These are phyloP conservation scores for Aquanectria penicillioides DNA, from an alignment of 2,329 filamentous ascomycete species.

Conservation along the genomic window DNA sequence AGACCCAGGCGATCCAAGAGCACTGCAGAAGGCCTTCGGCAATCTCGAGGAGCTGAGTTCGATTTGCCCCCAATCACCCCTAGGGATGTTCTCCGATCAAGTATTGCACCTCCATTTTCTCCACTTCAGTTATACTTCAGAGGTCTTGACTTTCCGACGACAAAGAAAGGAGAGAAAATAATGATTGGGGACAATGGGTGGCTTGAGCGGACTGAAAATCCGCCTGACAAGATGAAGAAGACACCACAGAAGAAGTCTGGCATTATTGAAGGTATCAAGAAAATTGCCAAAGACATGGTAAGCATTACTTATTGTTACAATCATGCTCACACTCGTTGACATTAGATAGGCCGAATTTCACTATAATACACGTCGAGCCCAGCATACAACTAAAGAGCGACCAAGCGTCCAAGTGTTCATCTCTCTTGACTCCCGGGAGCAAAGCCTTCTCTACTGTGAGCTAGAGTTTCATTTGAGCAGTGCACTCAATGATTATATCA, in stretches of 20 bases:
- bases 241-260: conserved; percentile 50
- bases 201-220: conserved; percentile 57
- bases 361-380: conserved; percentile 45
- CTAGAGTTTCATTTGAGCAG: conserved; percentile 65
- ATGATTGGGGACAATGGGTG: conserved; percentile 67
- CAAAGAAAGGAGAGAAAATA: conserved; percentile 58
- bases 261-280: conserved; percentile 59
- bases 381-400: conserved; percentile 43
- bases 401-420: conserved; percentile 52
- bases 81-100: background rate
- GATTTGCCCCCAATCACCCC: conserved; percentile 25
- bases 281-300: conserved; percentile 66
- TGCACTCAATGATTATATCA: conserved; percentile 63
- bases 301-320: conserved; percentile 25
- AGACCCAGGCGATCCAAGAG: conserved; percentile 44
- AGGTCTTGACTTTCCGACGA: conserved; percentile 48
- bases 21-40: conserved; percentile 37
- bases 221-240: conserved; percentile 37
- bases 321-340: conserved; percentile 24
- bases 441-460: conserved; percentile 68
- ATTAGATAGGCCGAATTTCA: conserved; percentile 49
- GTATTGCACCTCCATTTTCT: conserved; percentile 48
- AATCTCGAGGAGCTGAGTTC: conserved; percentile 18
- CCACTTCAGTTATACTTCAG: conserved; percentile 56
- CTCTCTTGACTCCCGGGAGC: conserved; percentile 65